Base-by-base conservation (phyloP, 129 eudicot species). In the Chrysanthemum seticuspe region DNA sequence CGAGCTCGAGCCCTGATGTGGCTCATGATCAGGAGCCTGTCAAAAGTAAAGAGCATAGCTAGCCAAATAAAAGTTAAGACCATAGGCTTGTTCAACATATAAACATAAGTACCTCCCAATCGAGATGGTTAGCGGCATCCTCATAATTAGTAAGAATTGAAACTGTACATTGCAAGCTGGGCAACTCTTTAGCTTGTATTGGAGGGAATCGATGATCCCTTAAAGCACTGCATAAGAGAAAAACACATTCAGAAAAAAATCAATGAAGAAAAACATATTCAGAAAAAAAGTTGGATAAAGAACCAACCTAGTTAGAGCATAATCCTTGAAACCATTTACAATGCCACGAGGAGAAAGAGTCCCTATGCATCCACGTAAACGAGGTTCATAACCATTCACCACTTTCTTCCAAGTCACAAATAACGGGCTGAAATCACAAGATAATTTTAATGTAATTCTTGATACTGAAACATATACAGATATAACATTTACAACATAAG, bases 351-450 rank as follows among this genome's bases (percentile, higher is more conserved):
- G 84, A 80, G 91, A 84, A 40, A 92, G 87, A 68, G 96, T 89
- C 67, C 98, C 98, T 54, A 92, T 92, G 85, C 98, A 92, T 62
- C 98, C 98, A 68, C 98, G 98, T 59, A 92, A 74, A 52, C 95
- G 98, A 53, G 96, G 92, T 81, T 92, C 98, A 74, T 82, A 85
- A 62, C 98, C 98, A 66, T 89, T 92, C 79, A 89, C 86, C 50
- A 81, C 86, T 75, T 89, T 92, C 84, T 92, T 92, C 98, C 98
- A 92, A 9, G 98, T 92, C 67, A 92, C 98, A 84, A 92, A 92
- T 78, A 92, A 79, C 27, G 98, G 98, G 83, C 98, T 92, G 92
- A 77, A 83, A 31, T 23, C 21, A 19, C 21, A 19, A 19, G 21
- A 19, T 19, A 19, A 19, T 19, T 19, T 19, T 19, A 19, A 19